Evolutionary conservation across 2,329 filamentous ascomycete species (phyloP), one percentile per base, ranked within the genome.

Genomic region (Apiospora phragmitis): DNA sequence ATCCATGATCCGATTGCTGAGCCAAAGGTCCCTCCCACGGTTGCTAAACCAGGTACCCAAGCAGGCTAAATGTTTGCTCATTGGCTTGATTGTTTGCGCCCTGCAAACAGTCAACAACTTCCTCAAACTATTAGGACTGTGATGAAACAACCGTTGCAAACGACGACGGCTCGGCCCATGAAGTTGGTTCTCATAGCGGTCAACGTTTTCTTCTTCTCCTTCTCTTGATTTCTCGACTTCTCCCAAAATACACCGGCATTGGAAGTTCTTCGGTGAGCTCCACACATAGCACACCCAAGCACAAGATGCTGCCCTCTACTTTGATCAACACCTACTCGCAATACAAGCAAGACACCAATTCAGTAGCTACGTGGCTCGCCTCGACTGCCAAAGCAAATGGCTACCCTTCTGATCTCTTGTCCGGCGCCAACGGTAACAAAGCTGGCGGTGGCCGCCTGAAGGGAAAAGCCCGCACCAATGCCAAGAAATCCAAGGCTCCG

Each of bases 301-400:
- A 62, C 55, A 67, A 62, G 1, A 75, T 75, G 74, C 21, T 71
- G 43, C 71, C 72, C 18, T 43, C 68, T 18, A 45, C 65, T 0
- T 71, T 83, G 0, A 12, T 73, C 43, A 78, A 80, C 69, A 76
- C 75, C 1, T 84, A 84, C 71, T 76, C 76, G 26, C 77, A 79
- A 69, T 84, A 84, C 74, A 84, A 83, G 71, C 70, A 79, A n/a
- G 82, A 85, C 69, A 83, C 80, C 0, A 75, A 83, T 47, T 76
- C 78, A 2, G 77, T 85, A 12, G 82, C 81, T 1, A 74, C 77
- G 42, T 85, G 83, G 83, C 80, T 85, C 9, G 82, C 81, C 2
- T 80, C 79, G 1, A 84, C 82, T 0, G 83, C 83, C 49, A 80
- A 77, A 67, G 72, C 74, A 3, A 75, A 74, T 51, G 82, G 82